Evolutionary conservation across 2,329 filamentous ascomycete genomes (phyloP).

Genomic region (Penicillium frequentans): DNA sequence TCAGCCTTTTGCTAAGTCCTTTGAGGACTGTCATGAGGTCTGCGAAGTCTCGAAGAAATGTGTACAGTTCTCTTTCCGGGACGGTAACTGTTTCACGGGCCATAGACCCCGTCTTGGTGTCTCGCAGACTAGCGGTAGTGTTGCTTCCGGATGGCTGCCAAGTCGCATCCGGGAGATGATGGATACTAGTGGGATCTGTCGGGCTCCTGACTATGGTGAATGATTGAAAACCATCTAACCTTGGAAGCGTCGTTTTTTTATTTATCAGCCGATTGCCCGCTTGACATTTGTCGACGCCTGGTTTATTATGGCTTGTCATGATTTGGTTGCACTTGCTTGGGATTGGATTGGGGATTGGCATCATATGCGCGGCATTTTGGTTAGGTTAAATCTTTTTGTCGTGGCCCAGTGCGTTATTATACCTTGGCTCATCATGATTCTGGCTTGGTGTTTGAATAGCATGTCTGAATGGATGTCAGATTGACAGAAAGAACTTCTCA

Average conservation of each 20-base stretch:
- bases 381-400: neutral
- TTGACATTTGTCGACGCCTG: neutral
- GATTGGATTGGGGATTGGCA: constrained; percentile 1
- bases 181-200: constrained; percentile 27
- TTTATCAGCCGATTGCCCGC: neutral
- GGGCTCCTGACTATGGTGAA: constrained; percentile 27
- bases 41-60: constrained; percentile 29
- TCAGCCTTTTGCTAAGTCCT: constrained; percentile 25
- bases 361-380: constrained; percentile 1
- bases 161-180: constrained; percentile 30
- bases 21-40: constrained; percentile 32
- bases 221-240: neutral
- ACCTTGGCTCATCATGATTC: neutral
- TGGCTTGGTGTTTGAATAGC: neutral
- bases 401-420: neutral
- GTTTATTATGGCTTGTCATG: constrained; percentile 2
- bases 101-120: constrained; percentile 32
- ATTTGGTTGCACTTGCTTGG: neutral
- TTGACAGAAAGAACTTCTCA: neutral
- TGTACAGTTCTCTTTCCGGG: constrained; percentile 34
- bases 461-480: neutral
- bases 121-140: constrained; percentile 11
- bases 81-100: constrained; percentile 31
- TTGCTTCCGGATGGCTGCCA: constrained; percentile 34
- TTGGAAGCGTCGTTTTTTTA: neutral